A percentile compares a stretch with the other conserved stretches of the same genome.
Evolutionary conservation across 2,329 filamentous ascomycete species (phyloP).

Genomic region (Aspergillus piperis): DNA sequence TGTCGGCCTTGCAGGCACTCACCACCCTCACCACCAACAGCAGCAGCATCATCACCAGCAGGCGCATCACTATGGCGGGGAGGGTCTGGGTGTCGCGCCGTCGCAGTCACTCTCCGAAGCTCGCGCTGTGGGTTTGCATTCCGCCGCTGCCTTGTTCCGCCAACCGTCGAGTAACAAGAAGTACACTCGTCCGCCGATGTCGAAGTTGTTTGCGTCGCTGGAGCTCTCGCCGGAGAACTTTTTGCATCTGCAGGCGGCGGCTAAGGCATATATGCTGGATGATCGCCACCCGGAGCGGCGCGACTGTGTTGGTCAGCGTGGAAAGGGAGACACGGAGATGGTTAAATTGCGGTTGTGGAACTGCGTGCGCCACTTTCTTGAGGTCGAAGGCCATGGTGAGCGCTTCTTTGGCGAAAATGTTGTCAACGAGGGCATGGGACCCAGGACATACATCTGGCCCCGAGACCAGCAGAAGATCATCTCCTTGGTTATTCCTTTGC

Average conservation of each 20-base stretch:
- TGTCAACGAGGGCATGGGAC: slow-evolving; percentile 42
- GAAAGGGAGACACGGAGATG: slow-evolving; percentile 58
- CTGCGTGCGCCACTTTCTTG: slow-evolving; percentile 57
- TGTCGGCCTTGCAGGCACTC: slow-evolving; percentile 24
- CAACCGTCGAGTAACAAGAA: slow-evolving; percentile 55
- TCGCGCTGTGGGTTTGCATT: slow-evolving; percentile 54
- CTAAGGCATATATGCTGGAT: slow-evolving; percentile 60
- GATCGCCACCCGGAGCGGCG: slow-evolving; percentile 56
- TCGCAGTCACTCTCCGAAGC: slow-evolving; percentile 46
- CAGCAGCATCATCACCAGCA: slow-evolving; percentile 28
- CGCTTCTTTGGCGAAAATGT: slow-evolving; percentile 54
- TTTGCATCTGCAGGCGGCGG: slow-evolving; percentile 56
- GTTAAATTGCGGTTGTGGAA: slow-evolving; percentile 59
- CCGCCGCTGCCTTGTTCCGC: slow-evolving; percentile 56
- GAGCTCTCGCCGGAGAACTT: slow-evolving; percentile 60
- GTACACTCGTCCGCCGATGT: slow-evolving; percentile 60
- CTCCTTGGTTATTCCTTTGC: slow-evolving; percentile 57
- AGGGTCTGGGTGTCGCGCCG: slow-evolving; percentile 37
- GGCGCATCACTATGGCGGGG: slow-evolving; percentile 31
- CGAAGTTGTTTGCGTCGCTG: slow-evolving; percentile 58
- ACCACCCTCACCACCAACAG: slow-evolving; percentile 30
- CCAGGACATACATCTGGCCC: slow-evolving; percentile 54
- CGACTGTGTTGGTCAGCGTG: slow-evolving; percentile 59
- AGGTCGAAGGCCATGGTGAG: slow-evolving; percentile 53
- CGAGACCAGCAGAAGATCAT: slow-evolving; percentile 58